Base-by-base conservation (phyloP, 192 early-diverging fungal species). In the Helicostylum pulchrum region DNA sequence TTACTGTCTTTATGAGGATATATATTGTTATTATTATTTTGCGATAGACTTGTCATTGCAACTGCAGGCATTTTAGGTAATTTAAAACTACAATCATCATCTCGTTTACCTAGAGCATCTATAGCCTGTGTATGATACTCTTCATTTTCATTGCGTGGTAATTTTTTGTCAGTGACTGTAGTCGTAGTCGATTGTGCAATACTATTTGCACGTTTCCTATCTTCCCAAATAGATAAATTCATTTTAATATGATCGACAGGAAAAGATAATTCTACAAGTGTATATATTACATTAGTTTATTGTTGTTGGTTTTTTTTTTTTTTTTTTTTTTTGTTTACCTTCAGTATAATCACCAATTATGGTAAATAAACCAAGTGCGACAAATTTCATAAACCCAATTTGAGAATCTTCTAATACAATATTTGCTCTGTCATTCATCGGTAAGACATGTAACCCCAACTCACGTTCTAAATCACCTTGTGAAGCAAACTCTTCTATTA, bases 401-500 rank as follows among this genome's bases (percentile, higher is more conserved):
- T 84, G 83, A 43, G 75, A 73, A 26, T 82, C 83, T 57, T 71
- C 66, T 57, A 72, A 59, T 31, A 67, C 52, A 23, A 80, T 64
- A 23, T 80, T 78, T 53, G 77, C 67, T 30, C 72, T 69, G 39
- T 84, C 83, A 61, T 82, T 84, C 30, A 75, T 72, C 15, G 78
- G 79, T 31, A 53, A 67, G 23, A 78, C 71, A 34, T 83, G 78
- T 66, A 88, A 74, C 8, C 87, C 87, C 56, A 92, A 70, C 47
- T 83, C 84, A 71, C 80, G 81, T 65, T 92, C 90, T 36, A 92
- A 77, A 65, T 92, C 85, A 2, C 85, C 85, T 67, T 90, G 88
- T 57, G 83, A 77, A 6, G 77, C 81, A 70, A 89, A 85, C 57
- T 92, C 90, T 62, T 84, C 81, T 63, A 88, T 72, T 11, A 92